These are phyloP conservation scores for Carallia pectinifolia DNA, from an alignment of 345 rosid species.

Conservation along the genomic window DNA sequence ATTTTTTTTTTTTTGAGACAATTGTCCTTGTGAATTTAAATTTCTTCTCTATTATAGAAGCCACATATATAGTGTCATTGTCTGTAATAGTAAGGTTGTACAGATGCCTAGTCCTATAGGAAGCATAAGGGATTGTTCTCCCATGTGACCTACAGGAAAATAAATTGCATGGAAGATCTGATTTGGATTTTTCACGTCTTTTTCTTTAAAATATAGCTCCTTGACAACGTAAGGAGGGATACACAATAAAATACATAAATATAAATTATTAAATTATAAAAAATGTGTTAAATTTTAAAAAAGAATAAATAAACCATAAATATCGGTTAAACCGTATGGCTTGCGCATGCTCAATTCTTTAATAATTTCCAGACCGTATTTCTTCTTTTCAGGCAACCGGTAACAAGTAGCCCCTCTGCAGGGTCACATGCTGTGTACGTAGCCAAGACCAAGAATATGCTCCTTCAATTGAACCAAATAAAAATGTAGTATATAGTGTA, in stretches of 20 bases:
- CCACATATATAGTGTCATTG: conserved; percentile 7
- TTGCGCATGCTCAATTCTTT: too few species aligned
- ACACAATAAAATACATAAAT: too few species aligned
- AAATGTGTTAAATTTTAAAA: too few species aligned
- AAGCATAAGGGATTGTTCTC: conserved; percentile 24
- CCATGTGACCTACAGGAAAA: conserved; percentile 41
- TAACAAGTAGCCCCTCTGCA: conserved; percentile 1
- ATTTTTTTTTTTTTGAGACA: too few species aligned
- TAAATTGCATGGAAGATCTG: conserved; percentile 28
- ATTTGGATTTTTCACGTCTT: conserved; percentile 16
- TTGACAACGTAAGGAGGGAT: too few species aligned
- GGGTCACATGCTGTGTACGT: conserved; percentile 8
- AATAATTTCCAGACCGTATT: neutral
- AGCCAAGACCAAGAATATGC: neutral
- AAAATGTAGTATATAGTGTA: too few species aligned
- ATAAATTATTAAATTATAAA: too few species aligned
- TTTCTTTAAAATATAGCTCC: conserved; percentile 2
- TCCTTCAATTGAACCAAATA: too few species aligned
- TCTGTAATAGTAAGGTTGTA: conserved; percentile 24
- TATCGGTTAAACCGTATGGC: too few species aligned
- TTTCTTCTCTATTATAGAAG: neutral
- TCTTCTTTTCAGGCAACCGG: neutral
- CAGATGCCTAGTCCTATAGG: conserved; percentile 30
- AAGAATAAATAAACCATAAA: too few species aligned
- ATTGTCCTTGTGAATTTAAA: neutral